Percentiles rank a stretch among this genome's conserved stretches.
phyloP scores from a whole-genome alignment of 768 basidiomycete genomes.

The Russula sp. region DNA sequence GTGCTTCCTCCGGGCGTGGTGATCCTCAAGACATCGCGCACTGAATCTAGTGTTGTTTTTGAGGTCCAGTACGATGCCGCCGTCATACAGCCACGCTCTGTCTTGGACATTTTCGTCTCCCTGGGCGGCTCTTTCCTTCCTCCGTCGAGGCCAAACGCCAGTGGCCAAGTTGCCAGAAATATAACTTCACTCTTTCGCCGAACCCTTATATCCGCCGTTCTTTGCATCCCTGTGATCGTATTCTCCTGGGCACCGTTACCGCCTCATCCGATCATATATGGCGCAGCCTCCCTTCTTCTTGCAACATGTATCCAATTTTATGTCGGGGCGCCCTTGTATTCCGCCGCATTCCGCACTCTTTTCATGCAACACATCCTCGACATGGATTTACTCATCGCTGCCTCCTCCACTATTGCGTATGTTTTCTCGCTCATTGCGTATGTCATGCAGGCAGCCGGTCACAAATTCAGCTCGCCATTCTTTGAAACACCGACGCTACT shows the following conservation, averaged over 20 bases:
- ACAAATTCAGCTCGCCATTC: slow-evolving; percentile 30
- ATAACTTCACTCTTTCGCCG: slow-evolving; percentile 28
- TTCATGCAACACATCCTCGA: slow-evolving; percentile 33
- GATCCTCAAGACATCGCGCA: not conserved
- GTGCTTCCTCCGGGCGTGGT: slow-evolving; percentile 8
- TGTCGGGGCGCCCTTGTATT: slow-evolving; percentile 33
- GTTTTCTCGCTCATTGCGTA: slow-evolving; percentile 36
- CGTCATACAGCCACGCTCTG: slow-evolving; percentile 29
- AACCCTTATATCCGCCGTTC: slow-evolving; percentile 27
- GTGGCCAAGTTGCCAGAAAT: slow-evolving; percentile 28
- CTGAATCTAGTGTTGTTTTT: not conserved
- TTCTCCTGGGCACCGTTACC: slow-evolving; percentile 38
- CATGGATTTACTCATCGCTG: slow-evolving; percentile 33
- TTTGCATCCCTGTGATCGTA: slow-evolving; percentile 37
- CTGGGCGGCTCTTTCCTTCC: slow-evolving; percentile 24
- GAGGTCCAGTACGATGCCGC: slow-evolving; percentile 24
- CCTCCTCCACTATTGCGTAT: slow-evolving; percentile 36
- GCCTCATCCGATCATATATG: slow-evolving; percentile 29
- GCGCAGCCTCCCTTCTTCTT: slow-evolving; percentile 32
- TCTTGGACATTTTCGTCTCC: slow-evolving; percentile 26
- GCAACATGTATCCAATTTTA: slow-evolving; percentile 33
- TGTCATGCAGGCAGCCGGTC: slow-evolving; percentile 28
- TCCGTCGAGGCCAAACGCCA: slow-evolving; percentile 22
- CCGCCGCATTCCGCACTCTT: slow-evolving; percentile 30
- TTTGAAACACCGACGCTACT: slow-evolving; percentile 40